Percentiles rank a stretch among this genome's conserved stretches.
Evolutionary conservation across 2,329 filamentous ascomycete genomes (phyloP).

Genomic region (Clonostachys rosea): DNA sequence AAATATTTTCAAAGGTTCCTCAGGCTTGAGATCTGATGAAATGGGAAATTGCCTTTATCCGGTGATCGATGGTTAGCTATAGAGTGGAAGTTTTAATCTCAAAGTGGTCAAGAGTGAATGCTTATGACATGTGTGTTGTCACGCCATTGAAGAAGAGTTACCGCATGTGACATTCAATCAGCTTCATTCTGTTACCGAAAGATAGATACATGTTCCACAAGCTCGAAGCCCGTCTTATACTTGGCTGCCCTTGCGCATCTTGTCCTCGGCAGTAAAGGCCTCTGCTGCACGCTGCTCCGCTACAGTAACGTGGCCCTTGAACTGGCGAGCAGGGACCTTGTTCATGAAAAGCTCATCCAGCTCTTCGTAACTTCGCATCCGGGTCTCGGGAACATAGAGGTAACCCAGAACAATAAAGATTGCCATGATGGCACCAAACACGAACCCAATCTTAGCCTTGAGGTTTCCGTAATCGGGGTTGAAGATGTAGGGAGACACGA

Average conservation of each 20-base stretch:
- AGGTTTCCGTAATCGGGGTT: slow-evolving; percentile 7
- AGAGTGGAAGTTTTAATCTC: too few species aligned
- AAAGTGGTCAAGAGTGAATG: too few species aligned
- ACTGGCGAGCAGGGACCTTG: slow-evolving; percentile 11
- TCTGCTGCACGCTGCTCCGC: slow-evolving; percentile 14
- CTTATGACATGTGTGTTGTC: too few species aligned
- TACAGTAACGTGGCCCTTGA: slow-evolving; percentile 12
- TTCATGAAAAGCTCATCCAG: slow-evolving; percentile 19
- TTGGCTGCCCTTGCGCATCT: not conserved
- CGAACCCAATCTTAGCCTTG: slow-evolving; percentile 7
- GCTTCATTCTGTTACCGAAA: too few species aligned
- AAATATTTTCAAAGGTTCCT: too few species aligned
- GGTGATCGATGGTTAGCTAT: too few species aligned
- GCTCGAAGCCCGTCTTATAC: too few species aligned
- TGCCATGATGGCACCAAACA: slow-evolving; percentile 7
- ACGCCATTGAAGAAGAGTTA: too few species aligned
- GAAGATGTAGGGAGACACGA: slow-evolving; percentile 7
- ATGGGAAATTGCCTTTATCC: too few species aligned
- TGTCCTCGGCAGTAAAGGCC: slow-evolving; percentile 11
- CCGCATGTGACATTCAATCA: too few species aligned
- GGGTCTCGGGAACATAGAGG: slow-evolving; percentile 4
- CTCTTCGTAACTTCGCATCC: slow-evolving; percentile 15
- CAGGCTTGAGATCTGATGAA: too few species aligned
- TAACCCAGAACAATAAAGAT: slow-evolving; percentile 4
- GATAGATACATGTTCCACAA: too few species aligned